Evolutionary conservation across 805 yeast species (phyloP), one percentile per base, ranked within the genome.

Genomic region (Kodamaea jinghongensis): DNA sequence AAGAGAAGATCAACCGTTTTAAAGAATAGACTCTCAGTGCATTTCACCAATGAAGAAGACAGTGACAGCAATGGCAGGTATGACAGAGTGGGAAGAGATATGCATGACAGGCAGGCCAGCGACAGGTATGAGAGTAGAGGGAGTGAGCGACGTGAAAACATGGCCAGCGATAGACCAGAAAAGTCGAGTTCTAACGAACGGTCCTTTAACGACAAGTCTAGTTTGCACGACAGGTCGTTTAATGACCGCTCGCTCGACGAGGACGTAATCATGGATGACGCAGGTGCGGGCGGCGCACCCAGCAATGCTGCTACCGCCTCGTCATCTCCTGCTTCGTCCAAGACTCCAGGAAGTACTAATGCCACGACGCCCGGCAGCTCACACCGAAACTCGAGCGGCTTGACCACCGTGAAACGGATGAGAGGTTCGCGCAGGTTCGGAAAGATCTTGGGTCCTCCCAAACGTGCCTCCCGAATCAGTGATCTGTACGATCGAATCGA

Each of bases 391-490:
- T 20, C 23, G 23, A 6, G 7, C 23, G 23, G 23, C 23, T 34
- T 28, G 11, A 31, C 17, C 17, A 46, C 57, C 11, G 39, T 59
- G n/a, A 61, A 56, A 39, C 43, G 66, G 34, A 51, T 61, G 23
- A 52, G 68, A 34, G 60, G 68, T 9, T 46, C 63, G 1, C 58
- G 73, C 42, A 56, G 74, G 25, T 64, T 67, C 37, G 65, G 66
- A 4, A 59, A 54, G 41, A 38, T 53, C 2, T 45, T 76, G 28
- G 81, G 81, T 2, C 79, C 79, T 8, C 80, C 81, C 1, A 67
- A 73, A 46, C 54, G 81, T 35, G 64, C 73, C 2, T 56, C 68
- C 3, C 30, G 65, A 54, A 15, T 44, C 34, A 34, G 57, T 45
- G 41, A 36, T 45, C 34, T 42, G 3, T 36, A 36, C 23, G 40